Evolutionary conservation across 2,329 filamentous ascomycete genomes (phyloP).

Genomic region (Simplicillium aogashimaense): DNA sequence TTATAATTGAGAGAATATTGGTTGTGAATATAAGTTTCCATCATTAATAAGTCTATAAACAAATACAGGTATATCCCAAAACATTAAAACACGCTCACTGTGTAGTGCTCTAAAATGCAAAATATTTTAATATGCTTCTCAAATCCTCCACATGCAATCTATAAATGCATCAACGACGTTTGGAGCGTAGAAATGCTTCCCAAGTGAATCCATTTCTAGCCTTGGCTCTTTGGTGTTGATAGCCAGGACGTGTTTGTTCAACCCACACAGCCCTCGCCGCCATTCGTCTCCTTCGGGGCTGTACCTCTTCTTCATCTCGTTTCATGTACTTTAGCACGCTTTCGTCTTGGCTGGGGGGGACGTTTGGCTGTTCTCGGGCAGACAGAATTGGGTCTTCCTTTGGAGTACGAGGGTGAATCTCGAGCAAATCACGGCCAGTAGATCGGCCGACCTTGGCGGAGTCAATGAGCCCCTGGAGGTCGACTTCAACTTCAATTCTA

Average conservation of each 20-base stretch:
- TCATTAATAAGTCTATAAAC: not conserved
- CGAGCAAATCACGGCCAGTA: constrained; percentile 18
- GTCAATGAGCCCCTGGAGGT: constrained; percentile 20
- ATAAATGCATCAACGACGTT: constrained; percentile 10
- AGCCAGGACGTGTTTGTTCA: constrained; percentile 10
- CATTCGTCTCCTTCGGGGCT: not conserved
- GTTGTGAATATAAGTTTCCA: not conserved
- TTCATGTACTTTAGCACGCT: constrained; percentile 19
- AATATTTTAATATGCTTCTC: no score
- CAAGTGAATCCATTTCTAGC: constrained; percentile 9
- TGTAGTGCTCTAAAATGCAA: no score
- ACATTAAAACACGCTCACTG: no score
- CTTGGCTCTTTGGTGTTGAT: constrained; percentile 4
- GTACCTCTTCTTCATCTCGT: constrained; percentile 2
- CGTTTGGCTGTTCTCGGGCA: constrained; percentile 13
- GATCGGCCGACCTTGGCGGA: constrained; percentile 17
- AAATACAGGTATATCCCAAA: no score
- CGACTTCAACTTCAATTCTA: constrained; percentile 12
- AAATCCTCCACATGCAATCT: no score
- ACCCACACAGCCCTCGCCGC: constrained; percentile 9
- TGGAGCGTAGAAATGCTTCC: constrained; percentile 14
- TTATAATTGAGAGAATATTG: no score
- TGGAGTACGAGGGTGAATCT: constrained; percentile 29
- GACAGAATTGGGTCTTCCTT: constrained; percentile 27
- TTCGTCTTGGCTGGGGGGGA: constrained; percentile 30